Percentiles rank a stretch among this genome's conserved stretches.
These are phyloP conservation scores for Alternaria tenuissima DNA, from an alignment of 2,329 filamentous ascomycete species.

Conservation along the genomic window DNA sequence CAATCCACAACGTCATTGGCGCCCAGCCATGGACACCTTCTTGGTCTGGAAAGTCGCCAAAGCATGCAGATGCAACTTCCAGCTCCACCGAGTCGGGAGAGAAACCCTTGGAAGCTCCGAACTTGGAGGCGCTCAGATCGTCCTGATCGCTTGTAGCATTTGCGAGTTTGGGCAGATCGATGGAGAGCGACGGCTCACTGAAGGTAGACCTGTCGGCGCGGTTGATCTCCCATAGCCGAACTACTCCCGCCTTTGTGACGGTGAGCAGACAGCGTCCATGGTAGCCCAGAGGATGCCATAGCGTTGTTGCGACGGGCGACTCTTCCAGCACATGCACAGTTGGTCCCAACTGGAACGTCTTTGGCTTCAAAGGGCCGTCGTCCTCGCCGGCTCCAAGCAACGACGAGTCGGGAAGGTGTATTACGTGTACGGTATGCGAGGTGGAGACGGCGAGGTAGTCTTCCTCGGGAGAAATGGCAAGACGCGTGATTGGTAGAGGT, in stretches of 20 bases:
- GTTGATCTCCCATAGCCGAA: constrained; percentile 90
- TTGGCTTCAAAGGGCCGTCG: constrained; percentile 74
- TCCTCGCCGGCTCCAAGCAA: constrained; percentile 74
- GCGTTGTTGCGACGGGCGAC: constrained; percentile 76
- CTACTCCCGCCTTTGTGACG: constrained; percentile 84
- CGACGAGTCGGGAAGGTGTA: constrained; percentile 80
- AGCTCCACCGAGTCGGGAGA: constrained; percentile 92
- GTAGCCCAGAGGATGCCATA: constrained; percentile 94
- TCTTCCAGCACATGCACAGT: constrained; percentile 90
- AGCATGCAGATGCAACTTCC: constrained; percentile 89
- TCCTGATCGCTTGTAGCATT: constrained; percentile 84
- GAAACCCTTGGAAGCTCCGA: constrained; percentile 79
- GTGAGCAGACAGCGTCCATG: constrained; percentile 85
- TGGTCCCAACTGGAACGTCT: constrained; percentile 89
- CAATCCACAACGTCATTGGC: constrained; percentile 94
- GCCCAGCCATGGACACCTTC: constrained; percentile 77
- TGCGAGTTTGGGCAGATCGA: constrained; percentile 88
- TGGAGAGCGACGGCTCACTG: constrained; percentile 79
- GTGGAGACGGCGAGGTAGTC: constrained; percentile 87
- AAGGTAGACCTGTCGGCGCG: constrained; percentile 87
- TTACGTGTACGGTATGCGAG: constrained; percentile 85
- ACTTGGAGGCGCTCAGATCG: constrained; percentile 79
- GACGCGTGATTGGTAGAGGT: constrained; percentile 82
- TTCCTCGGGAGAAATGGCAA: constrained; percentile 82
- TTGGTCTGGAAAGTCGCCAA: constrained; percentile 72